Conservation (phyloP, 2,329 filamentous ascomycete species). For the Cadophora sp. region DNA sequence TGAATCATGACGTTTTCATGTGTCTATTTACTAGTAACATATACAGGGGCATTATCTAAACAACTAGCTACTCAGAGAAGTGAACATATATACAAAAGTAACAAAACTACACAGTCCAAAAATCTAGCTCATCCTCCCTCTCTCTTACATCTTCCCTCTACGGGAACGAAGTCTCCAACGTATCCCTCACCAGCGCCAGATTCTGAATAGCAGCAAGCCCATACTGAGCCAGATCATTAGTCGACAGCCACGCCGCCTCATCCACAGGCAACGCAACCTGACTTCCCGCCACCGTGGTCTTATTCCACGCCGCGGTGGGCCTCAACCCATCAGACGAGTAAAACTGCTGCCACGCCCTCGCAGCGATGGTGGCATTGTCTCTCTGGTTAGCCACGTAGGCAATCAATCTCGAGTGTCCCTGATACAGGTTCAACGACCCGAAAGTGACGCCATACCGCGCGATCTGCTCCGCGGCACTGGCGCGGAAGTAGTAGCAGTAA, state of each 20-base stretch:
- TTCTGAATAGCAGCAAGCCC: conserved; percentile 64
- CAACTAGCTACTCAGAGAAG: background rate
- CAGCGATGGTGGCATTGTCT: conserved; percentile 55
- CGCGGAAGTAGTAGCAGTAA: conserved; percentile 65
- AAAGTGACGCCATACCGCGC: conserved; percentile 60
- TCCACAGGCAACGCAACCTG: conserved; percentile 56
- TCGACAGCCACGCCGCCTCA: conserved; percentile 63
- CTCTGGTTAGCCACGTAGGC: conserved; percentile 57
- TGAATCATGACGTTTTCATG: background rate
- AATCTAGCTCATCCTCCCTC: background rate
- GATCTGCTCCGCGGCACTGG: conserved; percentile 55
- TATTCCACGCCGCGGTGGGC: conserved; percentile 48
- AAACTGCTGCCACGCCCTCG: conserved; percentile 62
- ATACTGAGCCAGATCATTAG: conserved; percentile 63
- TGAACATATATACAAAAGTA: background rate
- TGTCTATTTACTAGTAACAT: background rate
- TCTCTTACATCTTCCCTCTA: background rate
- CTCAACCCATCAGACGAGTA: conserved; percentile 55
- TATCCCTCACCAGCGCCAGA: conserved; percentile 49
- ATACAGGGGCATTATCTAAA: background rate
- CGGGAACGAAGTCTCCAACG: conserved; percentile 6
- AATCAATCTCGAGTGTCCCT: conserved; percentile 64
- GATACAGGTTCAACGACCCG: conserved; percentile 54
- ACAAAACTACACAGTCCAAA: background rate
- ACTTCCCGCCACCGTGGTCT: conserved; percentile 51